A percentile compares a stretch with the other conserved stretches of the same genome.
Conservation (phyloP, 192 early-diverging fungal species). For the Dissophora ornata region DNA sequence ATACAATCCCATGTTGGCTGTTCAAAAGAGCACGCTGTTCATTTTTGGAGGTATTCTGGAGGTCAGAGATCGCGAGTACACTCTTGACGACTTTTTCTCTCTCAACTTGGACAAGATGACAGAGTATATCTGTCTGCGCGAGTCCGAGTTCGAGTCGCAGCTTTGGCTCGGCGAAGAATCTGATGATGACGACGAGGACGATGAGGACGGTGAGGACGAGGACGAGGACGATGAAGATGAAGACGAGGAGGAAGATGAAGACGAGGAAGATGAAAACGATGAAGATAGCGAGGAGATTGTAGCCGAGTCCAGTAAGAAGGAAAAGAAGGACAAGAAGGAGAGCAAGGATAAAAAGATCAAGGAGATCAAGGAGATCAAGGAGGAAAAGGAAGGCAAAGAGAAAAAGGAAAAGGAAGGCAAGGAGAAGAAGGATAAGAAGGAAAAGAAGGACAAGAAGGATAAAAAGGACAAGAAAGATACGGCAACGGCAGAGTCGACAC, state of each 20-base stretch:
- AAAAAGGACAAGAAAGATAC: conserved; percentile 52
- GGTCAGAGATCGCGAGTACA: conserved; percentile 69
- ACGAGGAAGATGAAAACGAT: conserved; percentile 24
- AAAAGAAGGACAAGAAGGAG: conserved; percentile 35
- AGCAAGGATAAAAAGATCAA: conserved; percentile 17
- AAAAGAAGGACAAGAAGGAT: conserved; percentile 37
- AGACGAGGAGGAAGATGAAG: conserved; percentile 61
- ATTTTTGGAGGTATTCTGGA: conserved; percentile 78
- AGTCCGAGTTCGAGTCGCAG: conserved; percentile 58
- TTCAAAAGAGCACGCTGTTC: conserved; percentile 64
- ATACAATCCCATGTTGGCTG: conserved; percentile 76
- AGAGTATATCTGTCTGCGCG: conserved; percentile 64
- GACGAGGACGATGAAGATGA: conserved; percentile 58
- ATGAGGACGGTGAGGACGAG: conserved; percentile 61
- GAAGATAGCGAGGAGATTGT: conserved; percentile 20
- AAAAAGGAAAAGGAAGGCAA: conserved; percentile 18
- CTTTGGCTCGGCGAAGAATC: conserved; percentile 64
- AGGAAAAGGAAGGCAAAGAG: conserved; percentile 16
- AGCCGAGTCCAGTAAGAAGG: conserved; percentile 16
- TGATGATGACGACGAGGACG: conserved; percentile 59
- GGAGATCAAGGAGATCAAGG: conserved; percentile 24
- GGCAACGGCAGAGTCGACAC: conserved; percentile 34
- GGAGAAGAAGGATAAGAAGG: conserved; percentile 48
- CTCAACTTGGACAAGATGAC: conserved; percentile 74
- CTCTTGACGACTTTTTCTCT: conserved; percentile 70